Base-by-base conservation (phyloP, 1,284 basidiomycete genomes). In the Pseudozyma sp. region DNA sequence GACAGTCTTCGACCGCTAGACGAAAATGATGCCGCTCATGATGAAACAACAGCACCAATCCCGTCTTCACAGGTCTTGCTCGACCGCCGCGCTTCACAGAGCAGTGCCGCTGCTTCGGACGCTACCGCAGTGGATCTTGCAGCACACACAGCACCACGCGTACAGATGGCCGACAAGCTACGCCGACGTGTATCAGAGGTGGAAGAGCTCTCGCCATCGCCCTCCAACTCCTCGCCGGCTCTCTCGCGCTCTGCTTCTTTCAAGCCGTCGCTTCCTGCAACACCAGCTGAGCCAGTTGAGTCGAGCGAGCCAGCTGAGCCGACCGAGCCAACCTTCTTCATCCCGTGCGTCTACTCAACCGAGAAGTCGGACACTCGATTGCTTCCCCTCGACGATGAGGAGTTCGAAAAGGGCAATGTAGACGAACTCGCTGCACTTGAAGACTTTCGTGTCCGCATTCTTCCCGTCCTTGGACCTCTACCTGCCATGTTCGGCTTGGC, bases 351-450 rank as follows among this genome's bases (percentile, higher is more conserved):
- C 5, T 99, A 96, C 86, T 96, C 93, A 1, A 97, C 95, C 5
- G 95, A 98, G 85, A 92, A 94, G 25, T 94, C 95, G 0, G 88
- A 92, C 16, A 86, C 86, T 50, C 92, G 92, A 74, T 88, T 99
- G 1, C 89, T 98, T 3, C 97, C 96, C 0, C 88, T 99, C 0
- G 89, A 93, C 0, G 94, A 97, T 68, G 93, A 95, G 69, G 95
- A 98, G 85, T 95, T 95, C 84, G 87, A 92, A 79, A 94, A 92
- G 85, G 97, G 96, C 13, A 88, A 91, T 19, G 92, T 98, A 6
- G 92, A 93, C 80, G 95, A 99, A 86, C 89, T 99, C 3, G 91
- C 93, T 11, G 92, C 92, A 5, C 92, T 98, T 66, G 93, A 96
- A 81, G 94, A 97, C 84, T 99, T 98, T 86, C 88, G 97, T 39